Evolutionary conservation across 768 basidiomycete species (phyloP), one percentile per base, ranked within the genome.

Genomic region (Russula sp.): DNA sequence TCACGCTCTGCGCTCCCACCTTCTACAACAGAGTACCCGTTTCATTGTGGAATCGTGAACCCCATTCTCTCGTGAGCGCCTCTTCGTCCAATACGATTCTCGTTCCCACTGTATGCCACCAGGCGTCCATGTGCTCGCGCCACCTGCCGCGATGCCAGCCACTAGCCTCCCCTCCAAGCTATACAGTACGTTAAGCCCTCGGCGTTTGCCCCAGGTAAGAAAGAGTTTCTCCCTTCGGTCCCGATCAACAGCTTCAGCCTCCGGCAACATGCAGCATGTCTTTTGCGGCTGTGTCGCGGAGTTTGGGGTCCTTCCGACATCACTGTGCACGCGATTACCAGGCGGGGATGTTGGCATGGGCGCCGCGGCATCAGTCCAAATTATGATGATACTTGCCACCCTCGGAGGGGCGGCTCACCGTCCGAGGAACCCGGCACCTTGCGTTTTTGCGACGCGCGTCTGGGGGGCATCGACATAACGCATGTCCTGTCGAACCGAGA

Each of bases 51-150:
- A 51, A 56, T 48, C 53, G 14, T 55, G n/a, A 59, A 48, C 16
- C 53, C 44, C 40, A 49, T 39, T 31, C 47, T 49, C 58, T 50
- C 39, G 45, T 52, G 49, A 55, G 63, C 63, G 63, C 54, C 58
- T 63, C 42, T 55, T 32, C 31, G 27, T 49, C 44, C 39, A 40
- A 55, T 55, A 20, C 62, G 57, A 59, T 64, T 64, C 63, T 55
- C 63, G 8, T 64, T 64, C 63, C 63, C 63, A 64, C 58, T 64
- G 57, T 40, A 64, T 60, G 63, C 63, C 63, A 56, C 63, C 58
- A 64, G 63, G 63, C 58, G 48, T 55, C 58, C 63, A 64, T 60
- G 63, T 64, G 63, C 40, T 55, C 34, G 63, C 54, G 63, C 63
- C 63, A 64, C 57, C 63, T 59, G 58, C 58, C 35, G 48, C 63